These are phyloP conservation scores for Colletotrichum melonis DNA, from an alignment of 2,329 filamentous ascomycete species.

Conservation along the genomic window DNA sequence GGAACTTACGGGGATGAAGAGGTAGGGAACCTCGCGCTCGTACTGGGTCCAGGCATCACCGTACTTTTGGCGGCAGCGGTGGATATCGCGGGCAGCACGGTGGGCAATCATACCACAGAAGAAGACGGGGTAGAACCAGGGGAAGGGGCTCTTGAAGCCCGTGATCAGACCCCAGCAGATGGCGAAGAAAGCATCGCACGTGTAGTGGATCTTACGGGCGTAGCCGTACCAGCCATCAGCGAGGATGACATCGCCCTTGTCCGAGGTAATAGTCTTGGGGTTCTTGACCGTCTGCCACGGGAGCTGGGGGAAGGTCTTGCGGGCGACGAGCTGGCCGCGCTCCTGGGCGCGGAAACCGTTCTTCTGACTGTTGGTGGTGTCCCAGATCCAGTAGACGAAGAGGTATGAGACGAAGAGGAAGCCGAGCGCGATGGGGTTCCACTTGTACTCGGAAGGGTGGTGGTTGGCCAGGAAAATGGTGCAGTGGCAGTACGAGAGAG, in stretches of 20 bases:
- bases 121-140: conserved; percentile 90
- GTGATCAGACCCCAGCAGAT: conserved; percentile 84
- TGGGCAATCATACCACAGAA: conserved; percentile 85
- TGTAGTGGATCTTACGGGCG: conserved; percentile 68
- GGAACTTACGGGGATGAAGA: conserved; percentile 71
- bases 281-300: conserved; percentile 88
- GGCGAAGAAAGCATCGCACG: conserved; percentile 83
- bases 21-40: conserved; percentile 80
- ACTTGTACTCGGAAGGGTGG: conserved; percentile 79
- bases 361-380: conserved; percentile 93
- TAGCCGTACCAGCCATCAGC: conserved; percentile 84
- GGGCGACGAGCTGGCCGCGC: conserved; percentile 75
- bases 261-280: conserved; percentile 80
- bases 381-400: conserved; percentile 91
- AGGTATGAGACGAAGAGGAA: conserved; percentile 78
- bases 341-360: conserved; percentile 89
- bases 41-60: conserved; percentile 87
- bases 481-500: conserved; percentile 93
- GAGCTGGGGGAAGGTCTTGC: conserved; percentile 89
- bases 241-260: conserved; percentile 80
- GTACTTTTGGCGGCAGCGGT: conserved; percentile 81
- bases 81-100: conserved; percentile 79
- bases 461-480: conserved; percentile 91
- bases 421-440: conserved; percentile 76
- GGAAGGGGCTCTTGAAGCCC: conserved; percentile 83